Percentiles rank a stretch among this genome's conserved stretches.
Conservation (phyloP, 179 eudicot species). For the Corrigiola litoralis region DNA sequence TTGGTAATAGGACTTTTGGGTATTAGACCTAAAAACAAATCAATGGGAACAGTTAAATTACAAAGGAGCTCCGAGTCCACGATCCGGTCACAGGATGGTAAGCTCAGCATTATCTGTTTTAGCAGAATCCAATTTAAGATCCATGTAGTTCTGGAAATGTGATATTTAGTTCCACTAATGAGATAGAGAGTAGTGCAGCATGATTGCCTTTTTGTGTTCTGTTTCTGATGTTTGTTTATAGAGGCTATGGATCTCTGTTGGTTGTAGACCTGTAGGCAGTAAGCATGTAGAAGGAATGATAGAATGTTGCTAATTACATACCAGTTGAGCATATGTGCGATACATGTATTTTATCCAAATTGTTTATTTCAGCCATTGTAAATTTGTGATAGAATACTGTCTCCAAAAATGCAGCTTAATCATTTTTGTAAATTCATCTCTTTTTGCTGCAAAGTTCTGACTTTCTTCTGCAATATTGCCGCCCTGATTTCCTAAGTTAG, state of each 20-base stretch:
- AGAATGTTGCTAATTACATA: too few relatives aligned
- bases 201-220: neutral
- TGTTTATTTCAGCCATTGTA: neutral
- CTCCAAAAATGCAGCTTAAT: too few relatives aligned
- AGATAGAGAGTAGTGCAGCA: neutral
- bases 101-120: slow-evolving; percentile 7
- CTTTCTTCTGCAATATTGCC: neutral
- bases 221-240: neutral
- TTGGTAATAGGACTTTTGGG: slow-evolving; percentile 75
- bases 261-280: neutral
- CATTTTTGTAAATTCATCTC: neutral
- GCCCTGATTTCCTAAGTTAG: neutral
- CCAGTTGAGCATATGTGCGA: neutral
- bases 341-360: neutral
- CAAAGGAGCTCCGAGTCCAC: slow-evolving; percentile 96
- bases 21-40: slow-evolving; percentile 90
- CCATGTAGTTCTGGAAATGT: neutral
- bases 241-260: neutral
- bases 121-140: neutral
- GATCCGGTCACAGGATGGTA: slow-evolving; percentile 99
- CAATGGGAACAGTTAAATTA: slow-evolving; percentile 97
- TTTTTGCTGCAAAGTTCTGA: neutral
- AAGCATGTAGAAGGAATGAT: too few relatives aligned
- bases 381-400: too few relatives aligned
- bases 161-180: neutral